These are phyloP conservation scores for Cyberlindnera xishuangbannaensis DNA, from an alignment of 805 yeast species.

Conservation along the genomic window DNA sequence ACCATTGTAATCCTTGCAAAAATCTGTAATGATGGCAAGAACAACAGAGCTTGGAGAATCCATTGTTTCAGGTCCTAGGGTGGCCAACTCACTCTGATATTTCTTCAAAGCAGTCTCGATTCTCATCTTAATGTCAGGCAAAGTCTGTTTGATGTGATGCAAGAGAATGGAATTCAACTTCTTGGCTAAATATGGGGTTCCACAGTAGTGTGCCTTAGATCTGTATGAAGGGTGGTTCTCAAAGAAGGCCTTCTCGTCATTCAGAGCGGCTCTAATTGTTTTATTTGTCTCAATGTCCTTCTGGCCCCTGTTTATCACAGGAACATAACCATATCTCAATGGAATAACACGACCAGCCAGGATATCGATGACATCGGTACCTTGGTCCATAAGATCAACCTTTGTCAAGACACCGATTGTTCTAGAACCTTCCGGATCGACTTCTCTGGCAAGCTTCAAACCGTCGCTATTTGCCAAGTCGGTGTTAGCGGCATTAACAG, in stretches of 20 bases:
- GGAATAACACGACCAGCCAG: slow-evolving; percentile 95
- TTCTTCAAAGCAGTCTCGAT: slow-evolving; percentile 81
- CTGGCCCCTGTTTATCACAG: slow-evolving; percentile 96
- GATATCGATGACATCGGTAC: slow-evolving; percentile 95
- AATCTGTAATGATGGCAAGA: slow-evolving; percentile 85
- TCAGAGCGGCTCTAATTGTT: slow-evolving; percentile 81
- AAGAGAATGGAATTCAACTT: slow-evolving; percentile 82
- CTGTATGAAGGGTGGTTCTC: slow-evolving; percentile 88
- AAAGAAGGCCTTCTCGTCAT: slow-evolving; percentile 74
- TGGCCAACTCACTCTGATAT: slow-evolving; percentile 70
- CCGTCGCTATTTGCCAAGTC: slow-evolving; percentile 98
- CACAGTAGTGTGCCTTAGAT: slow-evolving; percentile 92
- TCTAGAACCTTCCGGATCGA: slow-evolving; percentile 93
- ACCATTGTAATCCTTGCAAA: slow-evolving; percentile 85
- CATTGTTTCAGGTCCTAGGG: slow-evolving; percentile 83
- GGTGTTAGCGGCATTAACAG: slow-evolving; percentile 94
- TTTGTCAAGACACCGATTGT: slow-evolving; percentile 96
- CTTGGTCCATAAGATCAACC: slow-evolving; percentile 95
- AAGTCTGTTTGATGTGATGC: slow-evolving; percentile 81
- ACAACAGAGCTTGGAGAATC: slow-evolving; percentile 89
- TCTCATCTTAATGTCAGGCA: slow-evolving; percentile 90
- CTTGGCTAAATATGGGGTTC: slow-evolving; percentile 95
- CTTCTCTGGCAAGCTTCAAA: slow-evolving; percentile 92
- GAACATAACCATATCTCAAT: slow-evolving; percentile 90
- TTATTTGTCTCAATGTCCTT: slow-evolving; percentile 87